These are phyloP conservation scores for Stenogyne calaminthoides DNA, from an alignment of 305 asterid species.

Conservation along the genomic window DNA sequence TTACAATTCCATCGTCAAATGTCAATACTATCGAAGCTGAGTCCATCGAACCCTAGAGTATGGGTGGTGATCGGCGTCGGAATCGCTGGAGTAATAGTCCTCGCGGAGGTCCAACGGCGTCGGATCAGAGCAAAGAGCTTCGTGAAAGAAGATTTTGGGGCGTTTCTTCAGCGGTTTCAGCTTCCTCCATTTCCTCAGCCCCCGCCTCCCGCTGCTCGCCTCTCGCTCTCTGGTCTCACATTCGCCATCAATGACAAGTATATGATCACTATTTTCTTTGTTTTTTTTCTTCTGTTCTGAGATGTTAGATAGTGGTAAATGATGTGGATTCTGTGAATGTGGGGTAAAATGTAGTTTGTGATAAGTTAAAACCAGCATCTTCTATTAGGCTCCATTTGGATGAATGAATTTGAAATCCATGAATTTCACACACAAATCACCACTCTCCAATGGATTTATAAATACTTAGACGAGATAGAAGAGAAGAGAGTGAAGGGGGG, in stretches of 20 bases:
- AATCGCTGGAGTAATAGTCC: constrained; percentile 76
- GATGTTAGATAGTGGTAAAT: not conserved
- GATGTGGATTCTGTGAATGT: not conserved
- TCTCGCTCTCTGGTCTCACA: constrained; percentile 64
- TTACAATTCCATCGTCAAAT: constrained; percentile 32
- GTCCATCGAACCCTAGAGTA: constrained; percentile 60
- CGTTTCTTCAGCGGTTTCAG: constrained; percentile 73
- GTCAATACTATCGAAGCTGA: constrained; percentile 65
- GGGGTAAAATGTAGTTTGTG: constrained; percentile 1
- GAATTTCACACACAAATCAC: no score
- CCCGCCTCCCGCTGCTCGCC: constrained; percentile 95
- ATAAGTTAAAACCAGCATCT: not conserved
- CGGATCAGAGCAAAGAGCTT: constrained; percentile 47
- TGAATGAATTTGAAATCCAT: no score
- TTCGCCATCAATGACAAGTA: constrained; percentile 90
- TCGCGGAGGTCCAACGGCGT: constrained; percentile 84
- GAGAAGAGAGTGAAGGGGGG: no score
- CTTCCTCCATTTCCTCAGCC: constrained; percentile 85
- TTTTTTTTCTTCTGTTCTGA: not conserved
- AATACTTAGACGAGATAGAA: no score
- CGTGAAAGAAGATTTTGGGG: constrained; percentile 80
- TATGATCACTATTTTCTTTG: not conserved
- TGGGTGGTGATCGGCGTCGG: constrained; percentile 91
- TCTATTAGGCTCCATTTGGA: no score
- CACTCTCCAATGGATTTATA: no score